phyloP scores from a whole-genome alignment of 495 filamentous ascomycete genomes.

The Xylaria cubensis region DNA sequence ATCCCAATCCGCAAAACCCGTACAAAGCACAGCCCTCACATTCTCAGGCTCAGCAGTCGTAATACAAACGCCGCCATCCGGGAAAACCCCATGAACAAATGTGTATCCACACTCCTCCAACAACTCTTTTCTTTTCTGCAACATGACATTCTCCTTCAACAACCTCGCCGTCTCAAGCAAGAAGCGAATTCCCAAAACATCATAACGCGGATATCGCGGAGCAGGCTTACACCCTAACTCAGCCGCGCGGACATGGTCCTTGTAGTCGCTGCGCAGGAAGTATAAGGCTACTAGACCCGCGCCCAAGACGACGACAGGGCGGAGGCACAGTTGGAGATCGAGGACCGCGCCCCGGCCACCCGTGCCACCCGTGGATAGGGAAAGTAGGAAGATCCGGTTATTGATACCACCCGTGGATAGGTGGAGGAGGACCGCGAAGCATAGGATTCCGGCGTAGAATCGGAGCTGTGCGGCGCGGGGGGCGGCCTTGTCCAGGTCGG shows the following conservation, averaged over 20 bases:
- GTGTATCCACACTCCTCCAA: conserved; percentile 42
- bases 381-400: too few species aligned
- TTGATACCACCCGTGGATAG: not conserved
- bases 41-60: conserved; percentile 76
- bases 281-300: not conserved
- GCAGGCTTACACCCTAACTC: conserved; percentile 35
- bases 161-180: conserved; percentile 38
- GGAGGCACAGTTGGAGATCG: too few species aligned
- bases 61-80: conserved; percentile 39
- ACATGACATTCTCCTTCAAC: conserved; percentile 39
- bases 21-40: conserved; percentile 71
- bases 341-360: too few species aligned
- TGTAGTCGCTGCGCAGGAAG: conserved; percentile 28
- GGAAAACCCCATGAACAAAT: conserved; percentile 38
- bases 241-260: conserved; percentile 26
- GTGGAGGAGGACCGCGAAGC: not conserved
- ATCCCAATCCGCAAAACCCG: conserved; percentile 68
- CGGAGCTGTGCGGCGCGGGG: conserved; percentile 26
- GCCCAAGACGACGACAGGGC: too few species aligned
- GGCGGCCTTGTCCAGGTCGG: conserved; percentile 25
- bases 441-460: conserved; percentile 21
- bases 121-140: conserved; percentile 30
- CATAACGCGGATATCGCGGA: conserved; percentile 42
- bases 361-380: too few species aligned
- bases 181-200: conserved; percentile 50